A percentile compares a stretch with the other conserved stretches of the same genome.
phyloP scores from a whole-genome alignment of 176 grass and related monocot species.

The Lolium rigidum region DNA sequence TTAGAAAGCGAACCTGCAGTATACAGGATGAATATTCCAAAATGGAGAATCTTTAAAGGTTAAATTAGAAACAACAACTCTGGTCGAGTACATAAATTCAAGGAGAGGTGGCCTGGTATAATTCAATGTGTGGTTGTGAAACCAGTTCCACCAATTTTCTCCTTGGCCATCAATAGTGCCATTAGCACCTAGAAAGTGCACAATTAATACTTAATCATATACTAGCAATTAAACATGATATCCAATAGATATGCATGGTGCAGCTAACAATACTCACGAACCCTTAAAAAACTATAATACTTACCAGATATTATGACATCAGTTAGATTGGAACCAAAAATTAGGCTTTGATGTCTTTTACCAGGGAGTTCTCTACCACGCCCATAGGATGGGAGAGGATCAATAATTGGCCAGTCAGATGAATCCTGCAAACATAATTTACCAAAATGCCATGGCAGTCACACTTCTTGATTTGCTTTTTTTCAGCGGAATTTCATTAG shows the following conservation, averaged over 20 bases:
- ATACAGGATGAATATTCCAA: conserved; percentile 91
- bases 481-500: background rate
- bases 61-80: conserved; percentile 81
- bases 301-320: conserved; percentile 85
- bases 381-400: conserved; percentile 90
- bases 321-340: conserved; percentile 84
- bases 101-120: conserved; percentile 84
- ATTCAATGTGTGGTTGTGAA: conserved; percentile 73
- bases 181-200: conserved; percentile 61
- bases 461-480: background rate
- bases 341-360: conserved; percentile 80
- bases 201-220: background rate
- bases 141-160: conserved; percentile 86
- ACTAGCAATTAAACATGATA: conserved; percentile 11
- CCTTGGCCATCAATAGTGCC: conserved; percentile 87
- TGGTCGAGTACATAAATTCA: conserved; percentile 83
- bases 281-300: background rate
- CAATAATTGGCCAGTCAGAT: conserved; percentile 69
- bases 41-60: conserved; percentile 80
- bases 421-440: conserved; percentile 59
- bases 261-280: background rate
- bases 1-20: conserved; percentile 70
- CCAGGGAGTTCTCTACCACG: conserved; percentile 87
- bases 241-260: background rate
- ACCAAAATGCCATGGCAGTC: background rate